Evolutionary conservation across 257 asterid species (phyloP), one percentile per base, ranked within the genome.

Genomic region (Fraxinus quadrangulata): DNA sequence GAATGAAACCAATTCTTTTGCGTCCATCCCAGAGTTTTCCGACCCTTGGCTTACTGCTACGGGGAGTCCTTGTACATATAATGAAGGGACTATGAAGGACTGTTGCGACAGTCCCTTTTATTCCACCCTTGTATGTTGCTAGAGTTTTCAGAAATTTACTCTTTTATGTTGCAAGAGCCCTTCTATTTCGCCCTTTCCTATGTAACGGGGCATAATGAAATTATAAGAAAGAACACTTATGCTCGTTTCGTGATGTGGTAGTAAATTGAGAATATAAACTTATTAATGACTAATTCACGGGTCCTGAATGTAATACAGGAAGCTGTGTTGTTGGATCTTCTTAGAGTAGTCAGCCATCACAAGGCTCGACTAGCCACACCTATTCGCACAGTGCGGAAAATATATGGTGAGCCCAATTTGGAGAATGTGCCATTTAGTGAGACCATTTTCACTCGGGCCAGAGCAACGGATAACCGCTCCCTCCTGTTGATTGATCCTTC

Each of bases 291-390:
- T 54, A 54, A 54, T 54, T 63, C 17, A 2, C 2, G 14, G 9
- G 33, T 23, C 16, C 7, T 63, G 34, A 2, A 63, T 63, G 33
- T 21, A 82, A 74, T 67, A 69, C 90, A 96, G 99, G 99, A 96
- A 84, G 86, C 95, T 65, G 82, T 96, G 79, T 80, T 96, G 81
- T 86, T 96, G 77, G 99, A 96, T 88, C 88, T 96, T 74, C 97
- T 96, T 70, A 86, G 97, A 90, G 99, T 96, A 79, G 87, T 96
- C 71, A 85, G 92, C 82, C 97, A 96, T 81, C 98, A 96, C 80
- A 92, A 92, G 51, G 99, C 99, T 81, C 90, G 98, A 77, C 85
- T 96, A 72, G 99, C 99, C 90, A 93, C 99, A 81, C 99, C 99
- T 75, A 92, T 96, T 70, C 98, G 99, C 77, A 93, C 98, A 4